Percentiles rank a stretch among this genome's conserved stretches.
These are phyloP conservation scores for Shiraia bambusicola DNA, from an alignment of 2,329 filamentous ascomycete genomes.

Conservation along the genomic window DNA sequence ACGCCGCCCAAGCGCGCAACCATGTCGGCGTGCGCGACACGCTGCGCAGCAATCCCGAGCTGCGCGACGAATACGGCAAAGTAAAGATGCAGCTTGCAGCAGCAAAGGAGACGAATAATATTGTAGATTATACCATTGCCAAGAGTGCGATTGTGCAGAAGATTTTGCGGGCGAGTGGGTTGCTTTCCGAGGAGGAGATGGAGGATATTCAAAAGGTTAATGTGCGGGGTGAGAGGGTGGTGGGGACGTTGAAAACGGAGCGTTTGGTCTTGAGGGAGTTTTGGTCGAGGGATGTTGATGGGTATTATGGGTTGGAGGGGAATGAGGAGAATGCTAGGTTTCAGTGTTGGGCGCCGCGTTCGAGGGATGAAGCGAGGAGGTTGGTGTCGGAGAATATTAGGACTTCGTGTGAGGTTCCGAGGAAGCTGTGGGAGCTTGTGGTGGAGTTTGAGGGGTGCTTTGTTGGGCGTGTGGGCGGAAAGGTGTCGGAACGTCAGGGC, in stretches of 20 bases:
- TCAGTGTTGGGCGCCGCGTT: slow-evolving; percentile 28
- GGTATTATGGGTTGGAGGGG: slow-evolving; percentile 29
- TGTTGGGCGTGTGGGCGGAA: slow-evolving; percentile 35
- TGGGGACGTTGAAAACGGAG: slow-evolving; percentile 21
- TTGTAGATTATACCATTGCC: slow-evolving; percentile 23
- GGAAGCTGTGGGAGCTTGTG: slow-evolving; percentile 33
- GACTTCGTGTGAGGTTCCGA: slow-evolving; percentile 13
- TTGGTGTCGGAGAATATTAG: slow-evolving; percentile 22
- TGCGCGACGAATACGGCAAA: slow-evolving; percentile 35
- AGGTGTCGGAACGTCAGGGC: slow-evolving; percentile 6
- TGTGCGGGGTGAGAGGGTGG: slow-evolving; percentile 14
- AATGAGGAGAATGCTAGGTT: slow-evolving; percentile 28
- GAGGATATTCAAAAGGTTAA: slow-evolving; percentile 19
- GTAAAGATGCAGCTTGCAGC: slow-evolving; percentile 27
- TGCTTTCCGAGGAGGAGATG: slow-evolving; percentile 23
- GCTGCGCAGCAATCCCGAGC: slow-evolving; percentile 27
- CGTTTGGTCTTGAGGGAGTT: slow-evolving; percentile 34
- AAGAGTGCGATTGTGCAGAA: slow-evolving; percentile 24
- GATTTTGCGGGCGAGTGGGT: slow-evolving; percentile 16
- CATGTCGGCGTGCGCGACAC: slow-evolving; percentile 44
- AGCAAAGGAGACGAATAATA: slow-evolving; percentile 18
- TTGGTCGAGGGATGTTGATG: slow-evolving; percentile 17
- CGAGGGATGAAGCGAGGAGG: slow-evolving; percentile 21
- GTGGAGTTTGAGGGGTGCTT: slow-evolving; percentile 25
- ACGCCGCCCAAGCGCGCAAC: slow-evolving; percentile 38